Conservation (phyloP, 2,329 filamentous ascomycete species). For the Plectosphaerella cucumerina region DNA sequence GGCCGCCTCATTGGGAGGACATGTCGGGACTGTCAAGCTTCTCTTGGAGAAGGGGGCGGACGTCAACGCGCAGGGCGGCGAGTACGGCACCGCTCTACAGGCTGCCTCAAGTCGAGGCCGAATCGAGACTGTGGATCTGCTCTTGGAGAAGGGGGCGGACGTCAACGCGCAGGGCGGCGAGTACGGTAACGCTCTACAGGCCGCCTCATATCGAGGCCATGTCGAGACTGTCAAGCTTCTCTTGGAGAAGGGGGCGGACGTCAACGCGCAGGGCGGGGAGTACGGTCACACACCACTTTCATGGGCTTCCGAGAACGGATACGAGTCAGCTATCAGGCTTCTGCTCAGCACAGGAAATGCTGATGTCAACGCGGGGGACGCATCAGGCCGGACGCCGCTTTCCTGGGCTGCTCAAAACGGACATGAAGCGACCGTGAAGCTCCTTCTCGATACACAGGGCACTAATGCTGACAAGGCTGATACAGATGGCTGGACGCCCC, state of each 20-base stretch:
- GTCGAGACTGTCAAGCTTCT: neutral
- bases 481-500: neutral
- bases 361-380: constrained; percentile 10
- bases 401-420: constrained; percentile 12
- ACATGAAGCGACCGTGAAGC: constrained; percentile 9
- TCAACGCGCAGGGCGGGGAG: neutral
- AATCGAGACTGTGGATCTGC: neutral
- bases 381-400: constrained; percentile 11
- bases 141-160: neutral
- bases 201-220: constrained; percentile 1
- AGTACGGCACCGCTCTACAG: neutral
- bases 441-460: neutral
- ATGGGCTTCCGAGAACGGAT: constrained; percentile 10
- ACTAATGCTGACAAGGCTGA: neutral
- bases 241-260: neutral
- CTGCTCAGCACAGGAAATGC: constrained; percentile 11
- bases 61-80: neutral
- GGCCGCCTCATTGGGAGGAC: neutral
- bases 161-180: neutral
- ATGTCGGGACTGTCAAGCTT: neutral
- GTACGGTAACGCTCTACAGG: neutral
- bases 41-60: constrained; percentile 2
- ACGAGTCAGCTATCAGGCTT: constrained; percentile 8
- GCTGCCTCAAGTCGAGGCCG: neutral
- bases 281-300: constrained; percentile 8